Percentiles rank a stretch among this genome's conserved stretches.
phyloP scores from a whole-genome alignment of 2,329 filamentous ascomycete species.

The Sporothrix inflata region DNA sequence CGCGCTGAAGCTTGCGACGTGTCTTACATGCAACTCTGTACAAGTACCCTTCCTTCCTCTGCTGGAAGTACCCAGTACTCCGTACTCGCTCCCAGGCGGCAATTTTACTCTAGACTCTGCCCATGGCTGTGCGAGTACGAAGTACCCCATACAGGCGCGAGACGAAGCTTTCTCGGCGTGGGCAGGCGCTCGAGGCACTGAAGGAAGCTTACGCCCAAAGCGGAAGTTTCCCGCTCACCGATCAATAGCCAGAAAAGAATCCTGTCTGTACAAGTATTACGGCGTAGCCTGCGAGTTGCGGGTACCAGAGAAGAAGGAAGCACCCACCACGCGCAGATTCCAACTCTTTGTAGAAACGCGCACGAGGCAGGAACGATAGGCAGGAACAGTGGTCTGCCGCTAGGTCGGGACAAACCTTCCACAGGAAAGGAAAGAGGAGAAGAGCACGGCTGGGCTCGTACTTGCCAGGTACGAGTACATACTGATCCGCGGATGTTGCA shows the following conservation, averaged over 20 bases:
- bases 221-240: slow-evolving; percentile 18
- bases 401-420: not conserved
- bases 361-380: not conserved
- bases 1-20: slow-evolving; percentile 14
- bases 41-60: too few species aligned
- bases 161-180: not conserved
- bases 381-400: not conserved
- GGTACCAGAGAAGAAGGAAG: not conserved
- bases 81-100: not conserved
- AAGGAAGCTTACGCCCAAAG: slow-evolving; percentile 17
- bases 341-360: slow-evolving; percentile 15
- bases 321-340: slow-evolving; percentile 20
- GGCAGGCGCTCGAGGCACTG: not conserved
- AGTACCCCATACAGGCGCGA: slow-evolving; percentile 4
- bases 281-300: slow-evolving; percentile 2
- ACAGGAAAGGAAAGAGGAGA: not conserved
- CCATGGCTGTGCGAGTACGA: not conserved
- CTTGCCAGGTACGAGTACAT: not conserved
- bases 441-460: too few species aligned
- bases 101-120: too few species aligned
- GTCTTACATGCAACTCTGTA: slow-evolving; percentile 4
- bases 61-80: slow-evolving; percentile 13
- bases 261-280: slow-evolving; percentile 8
- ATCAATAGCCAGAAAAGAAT: slow-evolving; percentile 16
- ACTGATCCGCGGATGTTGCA: slow-evolving; percentile 6